Evolutionary conservation across 352 stramenopile species (phyloP).

Genomic region (Globisporangium uncinulatum): DNA sequence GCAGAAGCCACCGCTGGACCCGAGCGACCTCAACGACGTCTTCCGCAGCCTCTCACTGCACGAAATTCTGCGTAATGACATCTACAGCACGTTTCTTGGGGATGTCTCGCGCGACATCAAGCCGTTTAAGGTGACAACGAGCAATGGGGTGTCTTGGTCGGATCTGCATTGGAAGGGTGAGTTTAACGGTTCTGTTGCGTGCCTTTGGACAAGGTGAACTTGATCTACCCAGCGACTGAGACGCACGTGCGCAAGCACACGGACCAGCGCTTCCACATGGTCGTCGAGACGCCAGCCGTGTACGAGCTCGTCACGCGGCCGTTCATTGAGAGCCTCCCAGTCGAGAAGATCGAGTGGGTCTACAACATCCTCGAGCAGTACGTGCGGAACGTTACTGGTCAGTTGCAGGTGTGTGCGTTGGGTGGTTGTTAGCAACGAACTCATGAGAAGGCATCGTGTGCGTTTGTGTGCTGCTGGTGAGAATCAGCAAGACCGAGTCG

Average conservation of each 20-base stretch:
- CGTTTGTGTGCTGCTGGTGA: no score
- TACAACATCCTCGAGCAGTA: constrained; percentile 88
- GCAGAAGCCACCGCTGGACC: constrained; percentile 55
- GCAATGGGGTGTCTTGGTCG: no score
- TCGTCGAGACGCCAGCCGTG: constrained; percentile 73
- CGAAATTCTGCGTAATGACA: constrained; percentile 69
- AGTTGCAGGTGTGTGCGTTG: background rate
- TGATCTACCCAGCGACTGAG: constrained; percentile 80
- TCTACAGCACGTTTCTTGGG: constrained; percentile 75
- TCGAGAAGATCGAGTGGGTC: constrained; percentile 80
- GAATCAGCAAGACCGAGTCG: constrained; percentile 76
- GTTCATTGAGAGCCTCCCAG: constrained; percentile 72
- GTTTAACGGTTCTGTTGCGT: no score
- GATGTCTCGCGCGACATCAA: constrained; percentile 61
- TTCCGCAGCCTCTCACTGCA: constrained; percentile 61
- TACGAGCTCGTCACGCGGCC: constrained; percentile 70
- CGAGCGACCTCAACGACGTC: constrained; percentile 29
- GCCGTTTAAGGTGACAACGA: constrained; percentile 82
- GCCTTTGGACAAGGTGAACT: constrained; percentile 46
- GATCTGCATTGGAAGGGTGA: no score
- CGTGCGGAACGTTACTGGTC: constrained; percentile 13
- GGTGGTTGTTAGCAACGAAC: no score
- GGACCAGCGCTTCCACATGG: constrained; percentile 79
- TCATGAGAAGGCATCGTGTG: no score
- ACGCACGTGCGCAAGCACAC: constrained; percentile 79